Base-by-base conservation (phyloP, 352 stramenopile species). In the Nothophytophthora sp. region DNA sequence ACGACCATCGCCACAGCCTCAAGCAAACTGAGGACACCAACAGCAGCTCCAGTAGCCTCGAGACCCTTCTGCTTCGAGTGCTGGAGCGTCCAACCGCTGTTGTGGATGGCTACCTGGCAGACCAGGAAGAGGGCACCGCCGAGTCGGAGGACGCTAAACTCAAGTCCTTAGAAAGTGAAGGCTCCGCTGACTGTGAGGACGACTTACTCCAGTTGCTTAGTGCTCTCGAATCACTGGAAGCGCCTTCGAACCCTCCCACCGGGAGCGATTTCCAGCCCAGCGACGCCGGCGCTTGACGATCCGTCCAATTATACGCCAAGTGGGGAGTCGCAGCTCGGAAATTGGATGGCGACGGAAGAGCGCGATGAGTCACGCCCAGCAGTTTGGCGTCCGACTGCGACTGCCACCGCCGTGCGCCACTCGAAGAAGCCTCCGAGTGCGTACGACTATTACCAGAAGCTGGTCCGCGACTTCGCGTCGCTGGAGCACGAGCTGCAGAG, bases 381-480 rank as follows among this genome's bases (percentile, higher is more conserved):
- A 45, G n/a, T 35, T 15, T 5, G 23, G 32, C 25, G n/a, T 35
- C 29, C 9, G 12, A 12, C 13, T 32, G 18, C 3, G 5, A 22
- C 20, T 12, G 2, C 19, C 12, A 32, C 32, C 7, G 29, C 23
- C 37, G 53, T 41, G 27, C 43, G 37, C 12, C 49, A 24, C 8
- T 42, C 48, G 7, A 42, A 53, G 5, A 61, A 63, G 33, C 49
- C 23, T 33, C 47, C 58, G 0, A 85, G 58, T 45, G 65, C 71
- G 3, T 86, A 82, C 47, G 60, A 60, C 27, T 63, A 84, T 44
- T 86, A 85, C 42, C 71, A 78, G 42, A 81, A 81, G 30, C 68
- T 84, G 8, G 50, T 71, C 16, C 69, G 68, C 9, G 71, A 83
- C 28, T 83, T 74, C 27, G 55, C 77, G 36, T 42, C 43, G 3